Conservation (phyloP, 75 land plant genomes). For the Ceratopteris richardii region DNA sequence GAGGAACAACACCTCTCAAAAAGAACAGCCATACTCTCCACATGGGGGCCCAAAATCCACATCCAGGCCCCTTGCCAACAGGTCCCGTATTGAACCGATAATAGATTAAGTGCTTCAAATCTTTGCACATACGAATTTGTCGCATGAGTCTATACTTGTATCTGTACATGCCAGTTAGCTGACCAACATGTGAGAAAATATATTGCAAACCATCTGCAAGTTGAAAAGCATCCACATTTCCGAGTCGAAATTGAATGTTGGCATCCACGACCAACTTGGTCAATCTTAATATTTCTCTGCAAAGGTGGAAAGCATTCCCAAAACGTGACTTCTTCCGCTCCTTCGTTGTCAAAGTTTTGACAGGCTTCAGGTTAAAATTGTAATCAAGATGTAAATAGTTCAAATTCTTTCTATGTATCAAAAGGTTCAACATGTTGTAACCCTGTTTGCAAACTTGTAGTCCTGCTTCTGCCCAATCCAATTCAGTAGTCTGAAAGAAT, state of each 20-base stretch:
- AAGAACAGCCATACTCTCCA: conserved; percentile 99
- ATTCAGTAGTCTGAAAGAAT: conserved; percentile 94
- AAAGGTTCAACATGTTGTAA: conserved; percentile 94
- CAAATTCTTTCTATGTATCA: conserved; percentile 95
- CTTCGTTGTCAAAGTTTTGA: conserved; percentile 97
- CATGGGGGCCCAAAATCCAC: conserved; percentile 99
- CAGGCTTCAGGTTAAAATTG: conserved; percentile 96
- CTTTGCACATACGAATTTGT: conserved; percentile 98
- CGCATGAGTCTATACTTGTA: conserved; percentile 97
- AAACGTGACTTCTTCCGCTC: conserved; percentile 98
- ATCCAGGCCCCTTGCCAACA: conserved; percentile 98
- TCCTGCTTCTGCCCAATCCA: conserved; percentile 99
- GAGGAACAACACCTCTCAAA: conserved; percentile 95
- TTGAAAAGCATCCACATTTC: conserved; percentile 98
- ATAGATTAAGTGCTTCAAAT: conserved; percentile 93
- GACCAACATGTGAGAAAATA: conserved; percentile 97
- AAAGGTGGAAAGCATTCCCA: conserved; percentile 98
- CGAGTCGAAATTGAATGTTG: conserved; percentile 92
- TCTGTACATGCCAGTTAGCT: conserved; percentile 97
- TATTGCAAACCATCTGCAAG: conserved; percentile 99
- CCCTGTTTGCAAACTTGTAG: conserved; percentile 98
- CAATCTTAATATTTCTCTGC: conserved; percentile 89
- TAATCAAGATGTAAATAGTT: conserved; percentile 97
- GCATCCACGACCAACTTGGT: conserved; percentile 99
- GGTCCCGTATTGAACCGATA: conserved; percentile 98